Percentiles rank a stretch among this genome's conserved stretches.
Evolutionary conservation across 1,284 basidiomycete genomes (phyloP).

Genomic region (Fomitopsis pinicola): DNA sequence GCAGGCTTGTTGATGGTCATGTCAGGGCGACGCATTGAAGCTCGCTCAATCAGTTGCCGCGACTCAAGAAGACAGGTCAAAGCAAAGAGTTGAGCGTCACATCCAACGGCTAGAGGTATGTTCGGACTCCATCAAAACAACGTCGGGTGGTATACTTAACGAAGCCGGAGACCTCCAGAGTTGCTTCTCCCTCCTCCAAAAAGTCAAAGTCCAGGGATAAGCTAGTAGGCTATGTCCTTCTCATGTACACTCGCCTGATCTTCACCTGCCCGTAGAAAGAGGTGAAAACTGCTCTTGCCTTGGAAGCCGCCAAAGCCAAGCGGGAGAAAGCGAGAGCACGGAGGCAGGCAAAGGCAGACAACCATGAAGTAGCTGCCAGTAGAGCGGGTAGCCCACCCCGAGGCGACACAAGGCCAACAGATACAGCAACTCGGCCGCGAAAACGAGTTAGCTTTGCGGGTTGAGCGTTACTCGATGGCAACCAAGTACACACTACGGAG

Average conservation of each 20-base stretch:
- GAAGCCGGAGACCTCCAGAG: constrained; percentile 5
- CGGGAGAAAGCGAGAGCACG: constrained; percentile 25
- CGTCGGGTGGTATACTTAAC: background rate
- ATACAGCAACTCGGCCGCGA: background rate
- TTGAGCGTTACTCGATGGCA: background rate
- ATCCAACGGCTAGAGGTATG: constrained; percentile 18
- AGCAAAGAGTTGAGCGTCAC: constrained; percentile 16
- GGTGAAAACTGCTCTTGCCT: constrained; percentile 22
- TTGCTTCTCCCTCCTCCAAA: constrained; percentile 4
- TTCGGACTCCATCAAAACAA: background rate
- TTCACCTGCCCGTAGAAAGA: constrained; percentile 16
- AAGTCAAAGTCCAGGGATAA: constrained; percentile 14
- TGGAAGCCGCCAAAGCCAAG: constrained; percentile 23
- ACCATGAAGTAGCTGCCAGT: background rate
- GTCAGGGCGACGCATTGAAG: constrained; percentile 23
- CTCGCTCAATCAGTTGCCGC: constrained; percentile 21
- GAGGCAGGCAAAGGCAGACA: constrained; percentile 13
- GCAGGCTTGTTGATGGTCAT: background rate
- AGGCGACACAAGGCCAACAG: background rate
- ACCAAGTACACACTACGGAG: background rate
- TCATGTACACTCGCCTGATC: background rate
- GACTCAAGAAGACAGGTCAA: constrained; percentile 20
- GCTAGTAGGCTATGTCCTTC: constrained; percentile 16
- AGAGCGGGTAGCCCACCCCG: background rate
- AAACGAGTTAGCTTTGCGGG: constrained; percentile 2